Evolutionary conservation across 1,284 basidiomycete genomes (phyloP), one percentile per base, ranked within the genome.

Genomic region (Stygiomarasmius scandens): DNA sequence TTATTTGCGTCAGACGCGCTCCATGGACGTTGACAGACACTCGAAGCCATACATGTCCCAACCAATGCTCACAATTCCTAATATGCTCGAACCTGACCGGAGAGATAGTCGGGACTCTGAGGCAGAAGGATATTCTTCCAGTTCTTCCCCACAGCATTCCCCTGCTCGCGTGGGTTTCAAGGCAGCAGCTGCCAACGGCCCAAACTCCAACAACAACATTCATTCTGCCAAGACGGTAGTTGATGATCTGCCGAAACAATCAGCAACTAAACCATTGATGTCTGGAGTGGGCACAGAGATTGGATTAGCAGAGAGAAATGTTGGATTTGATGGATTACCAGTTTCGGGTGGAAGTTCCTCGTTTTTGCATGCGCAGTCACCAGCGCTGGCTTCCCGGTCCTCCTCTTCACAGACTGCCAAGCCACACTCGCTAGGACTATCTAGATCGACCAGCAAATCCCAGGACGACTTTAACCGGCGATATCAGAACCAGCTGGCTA

Each of bases 11-110:
- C 71, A 65, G 46, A 56, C 63, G 11, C 41, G 55, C 27, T 71
- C 72, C 25, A 61, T 70, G 54, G 71, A 73, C 56, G 46, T 70
- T 43, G 59, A 63, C 32, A 41, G 47, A 24, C 58, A 56, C 22
- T 41, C 52, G 45, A 81, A 81, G 63, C 78, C 79, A 8, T 79
- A 72, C 66, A 73, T 80, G 68, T 77, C 75, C 14, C 75, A 79
- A 32, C 77, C 73, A 1, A 63, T 74, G 59, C 68, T 79, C 44
- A 69, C 67, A 19, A 64, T 77, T 46, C 67, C 66, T n/a, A 61
- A 54, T 51, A 61, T 67, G 66, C 61, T 58, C 43, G 65, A 67
- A 32, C 67, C 71, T 54, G 62, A 49, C 12, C 53, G 55, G 43
- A 38, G 54, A 19, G 72, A 71, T 44, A 63, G 68, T 24, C 68